phyloP scores from a whole-genome alignment of 306 rosid genomes.

The Sicyos edulis region DNA sequence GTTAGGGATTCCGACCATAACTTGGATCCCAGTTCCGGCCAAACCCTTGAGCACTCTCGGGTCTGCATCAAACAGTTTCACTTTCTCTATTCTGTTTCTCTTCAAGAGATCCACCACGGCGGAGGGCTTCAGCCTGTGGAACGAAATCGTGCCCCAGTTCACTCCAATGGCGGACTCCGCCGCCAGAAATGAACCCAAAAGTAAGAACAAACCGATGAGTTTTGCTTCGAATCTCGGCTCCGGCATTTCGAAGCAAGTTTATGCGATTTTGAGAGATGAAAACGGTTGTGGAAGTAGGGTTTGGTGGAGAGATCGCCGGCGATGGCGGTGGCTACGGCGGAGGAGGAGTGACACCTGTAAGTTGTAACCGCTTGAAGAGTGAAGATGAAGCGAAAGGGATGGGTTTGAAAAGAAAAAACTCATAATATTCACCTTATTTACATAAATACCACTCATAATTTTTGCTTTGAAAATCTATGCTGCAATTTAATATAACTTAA shows the following conservation, averaged over 20 bases:
- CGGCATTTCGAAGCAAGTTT: conserved; percentile 29
- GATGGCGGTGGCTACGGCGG: not conserved
- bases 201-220: conserved; percentile 22
- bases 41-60: conserved; percentile 45
- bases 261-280: not conserved
- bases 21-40: conserved; percentile 68
- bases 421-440: not conserved
- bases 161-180: conserved; percentile 67
- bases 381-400: conserved; percentile 4
- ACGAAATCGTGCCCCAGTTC: conserved; percentile 85
- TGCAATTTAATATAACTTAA: not conserved
- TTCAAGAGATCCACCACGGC: conserved; percentile 74
- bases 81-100: conserved; percentile 55
- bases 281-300: not conserved
- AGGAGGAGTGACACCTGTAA: conserved; percentile 4
- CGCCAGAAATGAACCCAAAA: conserved; percentile 31
- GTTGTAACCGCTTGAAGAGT: conserved; percentile 16
- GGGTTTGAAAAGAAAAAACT: not conserved
- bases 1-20: conserved; percentile 85
- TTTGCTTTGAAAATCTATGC: not conserved
- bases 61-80: conserved; percentile 86
- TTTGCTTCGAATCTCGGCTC: conserved; percentile 28
- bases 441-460: not conserved
- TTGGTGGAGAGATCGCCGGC: not conserved
- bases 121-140: conserved; percentile 60